Base-by-base conservation (phyloP, 2,329 filamentous ascomycete genomes). In the Colletotrichum lentis region DNA sequence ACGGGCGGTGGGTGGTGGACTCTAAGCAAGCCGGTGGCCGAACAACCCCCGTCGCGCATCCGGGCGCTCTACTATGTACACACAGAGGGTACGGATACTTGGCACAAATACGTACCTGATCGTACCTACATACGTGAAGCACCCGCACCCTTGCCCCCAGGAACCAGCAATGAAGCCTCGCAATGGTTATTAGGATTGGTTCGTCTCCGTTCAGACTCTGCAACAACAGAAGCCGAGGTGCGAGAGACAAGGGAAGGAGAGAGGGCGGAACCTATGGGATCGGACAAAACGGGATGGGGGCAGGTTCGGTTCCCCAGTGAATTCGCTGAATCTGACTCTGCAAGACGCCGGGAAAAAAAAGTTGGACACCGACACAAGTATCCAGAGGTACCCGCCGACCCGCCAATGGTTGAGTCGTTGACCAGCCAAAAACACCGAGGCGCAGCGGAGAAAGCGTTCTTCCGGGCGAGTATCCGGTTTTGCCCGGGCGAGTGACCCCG, bases 401-500 rank as follows among this genome's bases (percentile, higher is more conserved):
- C n/a, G 50, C 50, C 27, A 20, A 52, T n/a, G 41, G 10, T n/a
- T 44, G 41, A 8, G 41, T 31, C 24, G 50, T n/a, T 54, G 50
- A 52, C 49, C 60, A 41, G 57, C 57, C 57, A 56, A 65, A 66
- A 62, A 22, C 52, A 66, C 56, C 56, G 46, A 69, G 31, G 41
- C 46, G 63, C 52, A 67, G 67, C 67, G 67, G 67, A 67, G 31
- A 41, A 67, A 67, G 46, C 57, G 22, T 66, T 69, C 10, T 61
- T 69, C 69, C 69, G 56, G 39, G 24, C 14, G 37, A 53, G 59
- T 64, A 65, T 63, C 70, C 70, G 68, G 64, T 62, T 71, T 70
- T 62, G 64, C 68, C 70, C 70, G 70, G 67, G 31, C 47, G 39
- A 50, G 41, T 43, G 43, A 57, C 60, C 58, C 69, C 66, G 20